Evolutionary conservation across 2,329 filamentous ascomycete species (phyloP).

Genomic region (Lecanicillium sp.): DNA sequence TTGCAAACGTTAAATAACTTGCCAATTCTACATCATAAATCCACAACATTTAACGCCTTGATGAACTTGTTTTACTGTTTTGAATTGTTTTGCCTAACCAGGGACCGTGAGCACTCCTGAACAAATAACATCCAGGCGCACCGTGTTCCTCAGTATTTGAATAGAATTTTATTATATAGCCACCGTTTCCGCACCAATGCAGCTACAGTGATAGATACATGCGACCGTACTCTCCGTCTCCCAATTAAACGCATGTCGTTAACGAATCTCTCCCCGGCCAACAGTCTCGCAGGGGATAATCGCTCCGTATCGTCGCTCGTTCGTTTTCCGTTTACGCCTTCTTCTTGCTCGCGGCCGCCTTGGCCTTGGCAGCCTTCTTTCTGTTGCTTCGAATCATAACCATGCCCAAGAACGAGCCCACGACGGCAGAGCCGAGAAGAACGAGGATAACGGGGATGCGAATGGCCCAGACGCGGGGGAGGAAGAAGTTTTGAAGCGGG

Average conservation of each 20-base stretch:
- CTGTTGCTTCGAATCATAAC: conserved; percentile 99
- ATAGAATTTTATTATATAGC: conserved; percentile 28
- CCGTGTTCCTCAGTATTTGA: conserved; percentile 15
- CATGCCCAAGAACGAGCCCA: conserved; percentile 89
- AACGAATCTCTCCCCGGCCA: background rate
- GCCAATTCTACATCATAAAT: no score
- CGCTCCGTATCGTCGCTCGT: conserved; percentile 9
- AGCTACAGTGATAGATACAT: background rate
- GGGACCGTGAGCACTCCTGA: no score
- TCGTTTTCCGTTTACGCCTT: conserved; percentile 52
- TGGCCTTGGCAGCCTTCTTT: conserved; percentile 93
- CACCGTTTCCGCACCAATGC: conserved; percentile 9
- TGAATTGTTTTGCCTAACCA: no score
- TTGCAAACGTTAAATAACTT: no score
- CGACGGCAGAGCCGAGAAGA: conserved; percentile 82
- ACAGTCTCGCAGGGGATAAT: conserved; percentile 9
- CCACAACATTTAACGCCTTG: no score
- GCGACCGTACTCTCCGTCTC: background rate
- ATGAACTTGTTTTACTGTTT: no score
- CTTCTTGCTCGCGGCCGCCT: conserved; percentile 69
- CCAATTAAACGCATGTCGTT: background rate
- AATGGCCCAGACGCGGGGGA: conserved; percentile 95
- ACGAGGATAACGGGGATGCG: conserved; percentile 96
- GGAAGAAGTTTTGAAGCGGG: conserved; percentile 89
- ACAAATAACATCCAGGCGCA: background rate